phyloP scores from a whole-genome alignment of 2,329 filamentous ascomycete species.

The Aspergillus ibericus region DNA sequence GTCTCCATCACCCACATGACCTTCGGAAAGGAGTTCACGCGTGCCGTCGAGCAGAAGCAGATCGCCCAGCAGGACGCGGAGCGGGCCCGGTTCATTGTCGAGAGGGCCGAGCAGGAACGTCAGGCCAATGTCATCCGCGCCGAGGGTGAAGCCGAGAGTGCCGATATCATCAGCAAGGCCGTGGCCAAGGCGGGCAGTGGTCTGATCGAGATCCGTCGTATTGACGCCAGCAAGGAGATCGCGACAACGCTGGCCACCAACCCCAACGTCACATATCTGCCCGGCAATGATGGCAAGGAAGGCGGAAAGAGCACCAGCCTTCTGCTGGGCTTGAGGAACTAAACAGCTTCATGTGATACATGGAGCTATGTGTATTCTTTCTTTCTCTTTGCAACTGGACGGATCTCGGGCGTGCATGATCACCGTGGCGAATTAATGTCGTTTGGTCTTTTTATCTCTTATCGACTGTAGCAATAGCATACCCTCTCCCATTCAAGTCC shows the following conservation, averaged over 20 bases:
- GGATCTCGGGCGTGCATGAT: slow-evolving; percentile 30
- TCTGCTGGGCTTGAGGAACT: slow-evolving; percentile 64
- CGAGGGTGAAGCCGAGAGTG: slow-evolving; percentile 95
- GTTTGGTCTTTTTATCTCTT: slow-evolving; percentile 23
- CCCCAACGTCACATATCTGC: slow-evolving; percentile 94
- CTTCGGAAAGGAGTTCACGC: slow-evolving; percentile 97
- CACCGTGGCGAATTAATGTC: slow-evolving; percentile 29
- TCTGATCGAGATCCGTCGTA: slow-evolving; percentile 91
- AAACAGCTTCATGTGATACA: slow-evolving; percentile 17
- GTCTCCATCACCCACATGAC: slow-evolving; percentile 99
- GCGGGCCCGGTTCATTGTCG: slow-evolving; percentile 94
- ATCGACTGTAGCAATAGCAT: slow-evolving; percentile 30
- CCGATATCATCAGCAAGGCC: slow-evolving; percentile 90
- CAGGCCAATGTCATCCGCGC: slow-evolving; percentile 98
- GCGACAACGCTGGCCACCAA: slow-evolving; percentile 84
- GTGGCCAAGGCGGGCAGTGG: slow-evolving; percentile 93
- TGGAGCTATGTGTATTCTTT: slow-evolving; percentile 19
- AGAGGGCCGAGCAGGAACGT: slow-evolving; percentile 97
- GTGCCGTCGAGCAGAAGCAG: slow-evolving; percentile 99
- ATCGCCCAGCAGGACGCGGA: slow-evolving; percentile 99
- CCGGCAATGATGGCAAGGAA: slow-evolving; percentile 63
- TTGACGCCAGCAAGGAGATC: slow-evolving; percentile 95
- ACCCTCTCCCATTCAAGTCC: slow-evolving; percentile 14
- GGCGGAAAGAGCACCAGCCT: slow-evolving; percentile 66
- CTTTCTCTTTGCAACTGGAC: slow-evolving; percentile 20